Base-by-base conservation (phyloP, 202 grass and related monocot species). In the Panicum virgatum region DNA sequence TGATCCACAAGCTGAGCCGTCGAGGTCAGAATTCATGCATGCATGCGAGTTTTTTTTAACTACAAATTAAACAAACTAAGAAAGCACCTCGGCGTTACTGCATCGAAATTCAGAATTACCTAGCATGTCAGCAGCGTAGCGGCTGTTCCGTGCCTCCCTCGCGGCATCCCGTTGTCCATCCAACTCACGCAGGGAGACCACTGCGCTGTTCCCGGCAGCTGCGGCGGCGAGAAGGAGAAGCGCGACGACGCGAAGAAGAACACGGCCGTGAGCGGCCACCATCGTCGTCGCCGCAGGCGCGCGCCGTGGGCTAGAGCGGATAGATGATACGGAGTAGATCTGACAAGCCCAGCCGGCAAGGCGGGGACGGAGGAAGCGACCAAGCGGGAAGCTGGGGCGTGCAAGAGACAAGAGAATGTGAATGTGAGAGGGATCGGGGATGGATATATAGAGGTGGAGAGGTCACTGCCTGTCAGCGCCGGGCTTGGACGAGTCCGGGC, bases 361-460 rank as follows among this genome's bases (percentile, higher is more conserved):
- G 4, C 4, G 79, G 54, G 80, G 25, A 62, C 9, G 82, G 77
- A 77, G 73, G 80, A 30, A 80, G 84, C 47, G 66, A 53, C 57
- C 81, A 85, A 65, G 81, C 69, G 10, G 58, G 83, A 52, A 38
- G 48, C 0, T 79, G 81, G 34, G 76, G 43, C 14, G 71, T 52
- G 65, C 77, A 81, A 81, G 45, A 9, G 77, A 89, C 87, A 80
- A 76, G 77, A 26, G 82, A 85, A 94, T 52, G 78, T 82, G 84
- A 75, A 16, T 18, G 39, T 40, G 32, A 25, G 45, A 1, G 66
- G 66, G 37, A 79, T 0, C 5, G 16, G 15, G 8, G 27, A 60
- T n/a, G 56, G 11, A 40, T 25, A 53, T 13, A 72, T 59, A 76
- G 77, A 65, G 58, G 68, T n/a, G 47, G 63, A 36, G 63, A 36